A percentile compares a stretch with the other conserved stretches of the same genome.
phyloP scores from a whole-genome alignment of 345 rosid genomes.

The Eucalyptus grandis region DNA sequence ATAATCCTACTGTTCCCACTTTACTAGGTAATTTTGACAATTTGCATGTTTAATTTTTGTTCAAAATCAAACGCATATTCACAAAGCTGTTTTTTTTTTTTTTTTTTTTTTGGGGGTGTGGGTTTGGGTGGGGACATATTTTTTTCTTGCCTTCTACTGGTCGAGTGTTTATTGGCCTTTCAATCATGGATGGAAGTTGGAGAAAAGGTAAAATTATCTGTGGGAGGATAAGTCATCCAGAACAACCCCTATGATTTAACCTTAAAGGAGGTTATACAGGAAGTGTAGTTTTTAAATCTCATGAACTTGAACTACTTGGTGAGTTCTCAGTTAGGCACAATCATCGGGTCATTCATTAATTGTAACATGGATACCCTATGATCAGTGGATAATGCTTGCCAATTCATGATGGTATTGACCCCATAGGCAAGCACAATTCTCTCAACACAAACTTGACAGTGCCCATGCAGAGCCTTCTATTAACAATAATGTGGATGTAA shows the following conservation, averaged over 20 bases:
- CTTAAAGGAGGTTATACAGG: neutral
- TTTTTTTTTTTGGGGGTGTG: neutral
- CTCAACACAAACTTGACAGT: neutral
- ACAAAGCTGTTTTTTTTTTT: neutral
- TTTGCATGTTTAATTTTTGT: neutral
- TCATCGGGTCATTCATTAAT: neutral
- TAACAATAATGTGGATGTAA: neutral
- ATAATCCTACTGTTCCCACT: neutral
- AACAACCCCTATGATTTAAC: neutral
- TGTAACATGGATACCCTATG: neutral
- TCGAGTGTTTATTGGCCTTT: neutral
- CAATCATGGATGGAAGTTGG: neutral
- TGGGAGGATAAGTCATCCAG: neutral
- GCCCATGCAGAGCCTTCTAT: neutral
- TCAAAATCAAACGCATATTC: neutral
- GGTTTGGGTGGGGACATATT: neutral
- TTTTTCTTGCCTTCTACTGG: neutral
- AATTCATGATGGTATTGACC: neutral
- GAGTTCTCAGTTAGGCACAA: neutral
- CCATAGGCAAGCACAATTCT: neutral
- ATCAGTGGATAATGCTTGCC: neutral
- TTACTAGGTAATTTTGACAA: neutral
- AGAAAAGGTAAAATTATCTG: neutral
- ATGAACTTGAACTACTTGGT: neutral
- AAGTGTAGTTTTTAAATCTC: neutral